Percentiles rank a stretch among this genome's conserved stretches.
Conservation (phyloP, 805 yeast species). For the Kluyveromyces siamensis region DNA sequence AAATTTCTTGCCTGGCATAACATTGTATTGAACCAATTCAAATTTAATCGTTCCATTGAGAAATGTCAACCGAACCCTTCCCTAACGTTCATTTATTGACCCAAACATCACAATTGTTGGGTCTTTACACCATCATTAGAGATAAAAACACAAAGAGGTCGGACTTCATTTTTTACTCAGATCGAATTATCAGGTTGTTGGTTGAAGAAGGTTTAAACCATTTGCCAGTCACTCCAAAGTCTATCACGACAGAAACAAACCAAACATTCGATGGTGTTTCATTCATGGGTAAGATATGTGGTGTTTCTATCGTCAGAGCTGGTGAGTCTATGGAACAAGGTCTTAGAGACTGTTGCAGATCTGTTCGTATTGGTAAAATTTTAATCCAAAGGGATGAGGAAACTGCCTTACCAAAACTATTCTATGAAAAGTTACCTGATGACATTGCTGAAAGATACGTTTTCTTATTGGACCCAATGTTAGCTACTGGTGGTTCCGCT, state of each 20-base stretch:
- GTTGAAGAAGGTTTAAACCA: slow-evolving; percentile 95
- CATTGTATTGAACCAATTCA: background rate
- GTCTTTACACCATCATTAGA: slow-evolving; percentile 85
- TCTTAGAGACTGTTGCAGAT: slow-evolving; percentile 90
- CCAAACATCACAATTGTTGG: slow-evolving; percentile 83
- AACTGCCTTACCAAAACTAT: slow-evolving; percentile 85
- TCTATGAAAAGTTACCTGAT: slow-evolving; percentile 88
- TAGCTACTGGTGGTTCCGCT: slow-evolving; percentile 98
- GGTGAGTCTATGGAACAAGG: slow-evolving; percentile 99
- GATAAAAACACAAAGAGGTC: slow-evolving; percentile 73
- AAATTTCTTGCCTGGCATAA: too few relatives aligned
- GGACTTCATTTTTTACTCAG: slow-evolving; percentile 92
- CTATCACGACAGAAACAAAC: slow-evolving; percentile 71
- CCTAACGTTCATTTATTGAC: slow-evolving; percentile 58
- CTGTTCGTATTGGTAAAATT: slow-evolving; percentile 93
- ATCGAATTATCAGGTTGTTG: slow-evolving; percentile 82
- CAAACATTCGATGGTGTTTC: slow-evolving; percentile 63
- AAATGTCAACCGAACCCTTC: slow-evolving; percentile 27
- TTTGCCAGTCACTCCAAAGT: slow-evolving; percentile 69
- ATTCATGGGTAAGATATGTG: slow-evolving; percentile 90
- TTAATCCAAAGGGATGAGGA: slow-evolving; percentile 97
- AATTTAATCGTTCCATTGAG: background rate
- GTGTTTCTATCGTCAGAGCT: slow-evolving; percentile 96
- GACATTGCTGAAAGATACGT: slow-evolving; percentile 86
- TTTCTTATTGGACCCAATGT: slow-evolving; percentile 89